Conservation (phyloP, 352 stramenopile species). For the Phytophthora podocarpi region DNA sequence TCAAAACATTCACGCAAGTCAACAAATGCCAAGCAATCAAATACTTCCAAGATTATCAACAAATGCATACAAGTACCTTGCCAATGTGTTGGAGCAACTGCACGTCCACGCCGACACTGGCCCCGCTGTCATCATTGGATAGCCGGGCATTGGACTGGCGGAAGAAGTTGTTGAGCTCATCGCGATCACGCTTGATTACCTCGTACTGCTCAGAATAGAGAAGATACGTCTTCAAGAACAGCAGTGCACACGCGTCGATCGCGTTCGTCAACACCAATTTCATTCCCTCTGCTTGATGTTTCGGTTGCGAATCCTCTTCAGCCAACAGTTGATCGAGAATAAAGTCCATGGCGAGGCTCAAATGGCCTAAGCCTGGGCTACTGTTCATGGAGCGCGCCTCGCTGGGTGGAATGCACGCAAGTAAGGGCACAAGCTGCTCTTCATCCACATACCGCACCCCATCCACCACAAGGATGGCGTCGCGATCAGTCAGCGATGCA, state of each 20-base stretch:
- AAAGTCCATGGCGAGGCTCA: conserved; percentile 71
- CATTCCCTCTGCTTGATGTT: background rate
- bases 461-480: conserved; percentile 51
- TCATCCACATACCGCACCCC: conserved; percentile 57
- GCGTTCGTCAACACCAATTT: conserved; percentile 37
- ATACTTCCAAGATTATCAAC: background rate
- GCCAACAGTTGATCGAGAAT: conserved; percentile 52
- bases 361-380: conserved; percentile 55
- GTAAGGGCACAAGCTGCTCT: conserved; percentile 62
- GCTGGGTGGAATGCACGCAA: conserved; percentile 45
- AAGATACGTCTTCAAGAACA: conserved; percentile 73
- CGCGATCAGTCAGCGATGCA: conserved; percentile 31
- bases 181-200: conserved; percentile 35
- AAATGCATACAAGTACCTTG: conserved; percentile 28
- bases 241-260: conserved; percentile 55
- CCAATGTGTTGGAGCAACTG: conserved; percentile 32
- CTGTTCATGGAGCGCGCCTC: conserved; percentile 58
- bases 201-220: conserved; percentile 60
- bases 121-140: conserved; percentile 2
- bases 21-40: background rate
- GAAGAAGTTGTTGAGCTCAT: conserved; percentile 52
- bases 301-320: conserved; percentile 15
- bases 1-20: background rate
- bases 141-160: conserved; percentile 36
- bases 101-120: conserved; percentile 15